Conservation (phyloP, 2,329 filamentous ascomycete species). For the Hymenoscyphus repandus region DNA sequence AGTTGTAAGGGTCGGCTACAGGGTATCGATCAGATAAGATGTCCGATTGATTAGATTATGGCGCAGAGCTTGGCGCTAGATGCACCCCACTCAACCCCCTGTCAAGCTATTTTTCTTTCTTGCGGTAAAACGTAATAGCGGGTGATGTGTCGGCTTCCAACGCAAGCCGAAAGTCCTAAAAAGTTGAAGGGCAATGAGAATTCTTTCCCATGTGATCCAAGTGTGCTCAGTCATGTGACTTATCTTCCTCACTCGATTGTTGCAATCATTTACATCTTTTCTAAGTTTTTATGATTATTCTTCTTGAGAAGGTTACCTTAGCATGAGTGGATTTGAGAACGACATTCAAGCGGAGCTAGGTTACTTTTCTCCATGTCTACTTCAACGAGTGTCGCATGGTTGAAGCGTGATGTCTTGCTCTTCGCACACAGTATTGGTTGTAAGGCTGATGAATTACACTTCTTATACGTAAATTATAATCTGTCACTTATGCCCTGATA, state of each 20-base stretch:
- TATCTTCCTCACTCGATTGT: no score
- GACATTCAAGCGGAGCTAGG: background rate
- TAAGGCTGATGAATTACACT: conserved; percentile 5
- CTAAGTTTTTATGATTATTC: no score
- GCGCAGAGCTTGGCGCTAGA: background rate
- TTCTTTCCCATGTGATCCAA: no score
- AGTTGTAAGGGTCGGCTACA: background rate
- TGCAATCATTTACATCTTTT: no score
- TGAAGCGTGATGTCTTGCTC: conserved; percentile 3
- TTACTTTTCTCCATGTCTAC: background rate
- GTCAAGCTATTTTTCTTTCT: background rate
- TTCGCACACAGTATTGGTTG: conserved; percentile 6
- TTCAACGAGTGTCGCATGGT: conserved; percentile 2
- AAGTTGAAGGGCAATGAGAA: no score
- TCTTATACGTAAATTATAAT: conserved; percentile 3
- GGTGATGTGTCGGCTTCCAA: background rate
- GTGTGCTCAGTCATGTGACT: no score
- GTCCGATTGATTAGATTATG: conserved; percentile 9
- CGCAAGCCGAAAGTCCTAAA: no score
- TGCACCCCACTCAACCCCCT: conserved; percentile 1
- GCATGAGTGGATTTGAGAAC: background rate
- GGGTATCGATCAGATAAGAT: conserved; percentile 6
- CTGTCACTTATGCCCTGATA: background rate
- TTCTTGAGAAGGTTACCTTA: no score
- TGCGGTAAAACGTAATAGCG: background rate